Base-by-base conservation (phyloP, 2,329 filamentous ascomycete genomes). In the Sporothrix curviconia region DNA sequence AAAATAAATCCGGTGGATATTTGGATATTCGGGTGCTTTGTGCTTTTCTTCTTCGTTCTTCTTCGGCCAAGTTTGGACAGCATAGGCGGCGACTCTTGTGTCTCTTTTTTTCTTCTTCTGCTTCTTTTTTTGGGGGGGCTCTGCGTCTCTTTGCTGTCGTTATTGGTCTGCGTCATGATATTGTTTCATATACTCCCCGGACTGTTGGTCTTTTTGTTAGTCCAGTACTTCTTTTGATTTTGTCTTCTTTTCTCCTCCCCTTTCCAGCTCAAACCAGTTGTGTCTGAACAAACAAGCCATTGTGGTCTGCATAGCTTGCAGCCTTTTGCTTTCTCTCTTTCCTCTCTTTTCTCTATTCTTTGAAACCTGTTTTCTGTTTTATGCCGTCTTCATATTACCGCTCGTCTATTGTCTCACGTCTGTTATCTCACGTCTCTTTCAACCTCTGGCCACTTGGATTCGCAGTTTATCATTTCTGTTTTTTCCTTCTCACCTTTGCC, bases 161-260 rank as follows among this genome's bases (percentile, higher is more conserved):
- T 25, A 7, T 50, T n/a, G 32, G 15, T 50, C 36, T 37, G 32
- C 25, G 32, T 9, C 12, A 50, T 50, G 32, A n/a, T 50, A 6
- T 50, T 17, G 12, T n/a, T 37, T 19, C 25, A 50, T 36, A 34
- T 37, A 14, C 19, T 32, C n/a, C 24, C 15, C n/a, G n/a, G n/a
- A n/a, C n/a, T n/a, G n/a, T n/a, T n/a, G n/a, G n/a, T n/a, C n/a
- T n/a, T n/a, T n/a, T n/a, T n/a, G n/a, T n/a, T n/a, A n/a, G n/a
- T n/a, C n/a, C n/a, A n/a, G n/a, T n/a, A n/a, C n/a, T 39, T 30
- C 42, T 44, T 56, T 53, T 50, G 25, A n/a, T 25, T 49, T 34
- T 22, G 34, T 25, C 17, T 42, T 34, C 22, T 54, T 19, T 11
- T 22, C n/a, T 32, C 28, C 42, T 44, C 6, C 12, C 22, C 22